These are phyloP conservation scores for Suaeda aralocaspica DNA, from an alignment of 148 eudicot genomes.

Conservation along the genomic window DNA sequence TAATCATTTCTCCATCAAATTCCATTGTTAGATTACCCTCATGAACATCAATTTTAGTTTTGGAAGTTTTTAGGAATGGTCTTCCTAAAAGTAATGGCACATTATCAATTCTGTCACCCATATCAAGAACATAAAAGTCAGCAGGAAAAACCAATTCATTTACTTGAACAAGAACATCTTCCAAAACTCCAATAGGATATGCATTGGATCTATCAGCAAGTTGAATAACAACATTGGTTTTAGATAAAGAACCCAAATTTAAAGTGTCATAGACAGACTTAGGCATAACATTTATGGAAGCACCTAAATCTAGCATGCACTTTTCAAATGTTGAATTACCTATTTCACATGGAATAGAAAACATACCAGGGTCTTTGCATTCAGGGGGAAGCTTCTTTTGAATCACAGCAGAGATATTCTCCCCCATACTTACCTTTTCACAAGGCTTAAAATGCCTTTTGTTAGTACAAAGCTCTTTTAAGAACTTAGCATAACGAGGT, in stretches of 20 bases:
- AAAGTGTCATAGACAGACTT: constrained; percentile 1
- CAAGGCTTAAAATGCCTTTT: background rate
- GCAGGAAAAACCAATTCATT: constrained; percentile 10
- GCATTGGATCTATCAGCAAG: constrained; percentile 21
- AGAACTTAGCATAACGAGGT: constrained; percentile 3
- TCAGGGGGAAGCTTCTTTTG: constrained; percentile 8
- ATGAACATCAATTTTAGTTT: constrained; percentile 5
- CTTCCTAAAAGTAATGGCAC: constrained; percentile 1
- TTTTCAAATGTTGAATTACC: background rate
- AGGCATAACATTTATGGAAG: constrained; percentile 15
- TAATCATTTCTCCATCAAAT: constrained; percentile 14
- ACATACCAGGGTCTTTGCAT: constrained; percentile 9
- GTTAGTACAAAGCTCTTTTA: constrained; percentile 8
- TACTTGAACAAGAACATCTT: constrained; percentile 19
- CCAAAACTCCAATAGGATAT: constrained; percentile 16
- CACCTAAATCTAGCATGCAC: constrained; percentile 16
- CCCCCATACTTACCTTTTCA: constrained; percentile 16
- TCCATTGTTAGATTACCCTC: constrained; percentile 16
- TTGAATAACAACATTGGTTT: constrained; percentile 18
- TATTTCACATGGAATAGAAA: background rate
- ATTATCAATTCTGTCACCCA: constrained; percentile 10
- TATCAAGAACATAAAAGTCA: constrained; percentile 21
- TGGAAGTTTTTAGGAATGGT: background rate
- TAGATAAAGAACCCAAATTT: background rate
- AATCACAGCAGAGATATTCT: constrained; percentile 4